Conservation (phyloP, 164 flowering plant genomes). For the Protea cynaroides region DNA sequence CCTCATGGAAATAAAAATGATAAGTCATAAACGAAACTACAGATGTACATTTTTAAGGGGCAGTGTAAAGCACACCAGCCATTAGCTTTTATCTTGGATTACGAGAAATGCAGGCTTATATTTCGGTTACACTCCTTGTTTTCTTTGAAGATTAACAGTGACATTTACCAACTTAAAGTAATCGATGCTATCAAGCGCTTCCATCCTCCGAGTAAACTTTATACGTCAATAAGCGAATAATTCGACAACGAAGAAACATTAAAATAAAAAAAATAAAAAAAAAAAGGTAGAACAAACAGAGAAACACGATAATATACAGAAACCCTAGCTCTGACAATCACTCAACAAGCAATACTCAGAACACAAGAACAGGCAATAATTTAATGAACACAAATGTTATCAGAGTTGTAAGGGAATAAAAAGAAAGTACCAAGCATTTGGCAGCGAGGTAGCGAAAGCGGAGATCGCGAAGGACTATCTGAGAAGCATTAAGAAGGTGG, state of each 20-base stretch:
- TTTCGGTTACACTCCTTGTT: too few relatives aligned
- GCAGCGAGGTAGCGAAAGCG: constrained; percentile 97
- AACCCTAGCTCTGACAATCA: neutral
- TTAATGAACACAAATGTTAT: neutral
- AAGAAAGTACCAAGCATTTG: constrained; percentile 72
- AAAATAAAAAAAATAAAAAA: neutral
- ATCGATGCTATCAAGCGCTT: too few relatives aligned
- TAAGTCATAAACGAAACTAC: too few relatives aligned
- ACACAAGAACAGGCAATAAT: neutral
- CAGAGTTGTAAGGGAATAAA: constrained; percentile 52
- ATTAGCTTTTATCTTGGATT: too few relatives aligned
- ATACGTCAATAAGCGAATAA: neutral
- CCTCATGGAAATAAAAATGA: too few relatives aligned
- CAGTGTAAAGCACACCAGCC: too few relatives aligned
- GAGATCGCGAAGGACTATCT: constrained; percentile 79
- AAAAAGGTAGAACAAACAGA: neutral
- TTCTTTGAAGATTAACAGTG: too few relatives aligned
- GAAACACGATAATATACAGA: neutral
- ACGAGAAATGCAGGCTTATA: too few relatives aligned
- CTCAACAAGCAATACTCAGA: neutral
- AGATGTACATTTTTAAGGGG: too few relatives aligned
- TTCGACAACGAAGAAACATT: neutral
- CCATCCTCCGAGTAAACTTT: too few relatives aligned
- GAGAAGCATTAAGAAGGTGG: constrained; percentile 82
- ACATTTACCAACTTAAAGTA: too few relatives aligned